Evolutionary conservation across 2,329 filamentous ascomycete species (phyloP).

Genomic region (Arthrobotrys conoides): DNA sequence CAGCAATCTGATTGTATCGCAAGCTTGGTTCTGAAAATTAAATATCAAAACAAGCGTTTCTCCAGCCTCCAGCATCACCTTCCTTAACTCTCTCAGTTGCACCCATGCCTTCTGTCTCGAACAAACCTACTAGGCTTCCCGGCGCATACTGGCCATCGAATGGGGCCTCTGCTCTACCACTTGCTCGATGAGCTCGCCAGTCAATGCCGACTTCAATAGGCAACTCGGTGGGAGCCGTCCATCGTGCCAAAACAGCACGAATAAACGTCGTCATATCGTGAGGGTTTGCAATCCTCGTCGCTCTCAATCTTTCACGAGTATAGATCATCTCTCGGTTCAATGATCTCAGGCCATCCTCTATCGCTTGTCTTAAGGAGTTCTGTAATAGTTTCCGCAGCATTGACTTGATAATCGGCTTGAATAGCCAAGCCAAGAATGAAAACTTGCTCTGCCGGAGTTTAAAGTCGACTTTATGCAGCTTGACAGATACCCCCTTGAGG

Average conservation of each 20-base stretch:
- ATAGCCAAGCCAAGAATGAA: constrained; percentile 82
- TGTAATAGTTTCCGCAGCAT: constrained; percentile 85
- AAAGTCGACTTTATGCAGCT: constrained; percentile 89
- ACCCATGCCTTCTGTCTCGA: constrained; percentile 81
- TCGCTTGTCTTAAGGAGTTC: constrained; percentile 79
- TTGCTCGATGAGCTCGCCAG: constrained; percentile 76
- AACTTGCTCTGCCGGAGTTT: constrained; percentile 81
- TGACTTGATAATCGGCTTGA: constrained; percentile 86
- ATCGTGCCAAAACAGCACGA: constrained; percentile 79
- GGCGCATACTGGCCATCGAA: constrained; percentile 91
- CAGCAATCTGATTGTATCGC: constrained; percentile 17
- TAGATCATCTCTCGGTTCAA: constrained; percentile 89
- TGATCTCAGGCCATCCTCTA: constrained; percentile 78
- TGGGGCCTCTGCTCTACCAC: constrained; percentile 71
- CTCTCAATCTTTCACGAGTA: constrained; percentile 86
- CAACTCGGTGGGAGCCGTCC: constrained; percentile 77
- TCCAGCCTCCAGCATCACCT: constrained; percentile 80
- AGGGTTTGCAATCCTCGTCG: constrained; percentile 85
- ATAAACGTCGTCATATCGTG: constrained; percentile 85
- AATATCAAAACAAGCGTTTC: constrained; percentile 72
- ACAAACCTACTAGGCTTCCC: constrained; percentile 89
- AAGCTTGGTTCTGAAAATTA: constrained; percentile 19
- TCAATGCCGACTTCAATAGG: constrained; percentile 83
- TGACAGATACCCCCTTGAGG: constrained; percentile 81
- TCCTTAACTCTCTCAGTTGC: constrained; percentile 83